phyloP scores from a whole-genome alignment of 805 yeast genomes.

The Metschnikowia aberdeeniae region DNA sequence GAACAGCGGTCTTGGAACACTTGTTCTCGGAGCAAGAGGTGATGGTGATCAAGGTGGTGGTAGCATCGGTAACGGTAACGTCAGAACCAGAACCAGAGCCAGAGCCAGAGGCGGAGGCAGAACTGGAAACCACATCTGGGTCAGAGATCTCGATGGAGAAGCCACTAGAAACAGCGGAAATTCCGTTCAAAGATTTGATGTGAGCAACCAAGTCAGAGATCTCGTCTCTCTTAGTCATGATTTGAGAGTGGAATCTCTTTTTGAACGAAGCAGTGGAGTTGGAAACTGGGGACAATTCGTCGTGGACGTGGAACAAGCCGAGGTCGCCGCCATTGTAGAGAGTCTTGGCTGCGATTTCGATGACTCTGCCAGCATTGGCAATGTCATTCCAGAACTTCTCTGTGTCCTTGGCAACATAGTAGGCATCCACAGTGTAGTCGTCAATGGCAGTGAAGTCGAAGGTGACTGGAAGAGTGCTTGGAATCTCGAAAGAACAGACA shows the following conservation, averaged over 20 bases:
- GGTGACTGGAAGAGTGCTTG: slow-evolving; percentile 22
- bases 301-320: slow-evolving; percentile 29
- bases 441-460: slow-evolving; percentile 26
- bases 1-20: slow-evolving; percentile 22
- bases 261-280: slow-evolving; percentile 41
- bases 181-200: slow-evolving; percentile 26
- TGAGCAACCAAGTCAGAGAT: slow-evolving; percentile 21
- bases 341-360: slow-evolving; percentile 29
- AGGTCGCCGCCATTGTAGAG: slow-evolving; percentile 22
- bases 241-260: slow-evolving; percentile 29
- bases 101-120: slow-evolving; percentile 10
- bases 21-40: slow-evolving; percentile 34
- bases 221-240: slow-evolving; percentile 32
- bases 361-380: slow-evolving; percentile 26
- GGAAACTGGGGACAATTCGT: slow-evolving; percentile 24
- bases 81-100: slow-evolving; percentile 16
- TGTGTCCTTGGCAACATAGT: slow-evolving; percentile 24
- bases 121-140: slow-evolving; percentile 12
- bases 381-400: slow-evolving; percentile 33
- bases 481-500: slow-evolving; percentile 35
- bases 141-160: slow-evolving; percentile 7
- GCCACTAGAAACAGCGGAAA: slow-evolving; percentile 15
- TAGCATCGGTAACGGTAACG: slow-evolving; percentile 11
- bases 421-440: slow-evolving; percentile 33
- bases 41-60: slow-evolving; percentile 21